Conservation (phyloP, 1,139 yeast genomes). For the Keqinozyma sinolaborantium region DNA sequence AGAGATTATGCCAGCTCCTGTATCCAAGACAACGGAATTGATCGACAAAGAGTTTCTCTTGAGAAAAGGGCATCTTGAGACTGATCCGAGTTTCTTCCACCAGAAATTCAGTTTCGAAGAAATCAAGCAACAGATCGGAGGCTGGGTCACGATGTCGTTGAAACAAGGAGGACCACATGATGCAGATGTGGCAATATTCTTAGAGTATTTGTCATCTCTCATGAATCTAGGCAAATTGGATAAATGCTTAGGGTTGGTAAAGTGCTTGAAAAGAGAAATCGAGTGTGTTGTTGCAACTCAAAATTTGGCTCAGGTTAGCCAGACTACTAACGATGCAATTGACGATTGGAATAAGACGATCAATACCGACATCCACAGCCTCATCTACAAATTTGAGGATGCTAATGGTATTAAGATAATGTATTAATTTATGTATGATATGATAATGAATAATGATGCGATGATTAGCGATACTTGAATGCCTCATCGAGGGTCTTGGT, state of each 20-base stretch:
- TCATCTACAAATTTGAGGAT: too few species aligned
- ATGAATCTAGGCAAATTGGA: constrained; percentile 15
- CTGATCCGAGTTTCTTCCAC: constrained; percentile 27
- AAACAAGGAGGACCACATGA: constrained; percentile 53
- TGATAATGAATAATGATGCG: too few species aligned
- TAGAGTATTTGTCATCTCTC: constrained; percentile 19
- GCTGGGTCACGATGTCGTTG: constrained; percentile 49
- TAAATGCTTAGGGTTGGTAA: constrained; percentile 20
- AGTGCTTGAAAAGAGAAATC: constrained; percentile 13
- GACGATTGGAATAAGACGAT: background rate
- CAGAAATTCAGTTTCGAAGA: constrained; percentile 25
- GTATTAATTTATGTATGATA: too few species aligned
- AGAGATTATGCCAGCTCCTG: constrained; percentile 14
- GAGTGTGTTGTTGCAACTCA: constrained; percentile 2
- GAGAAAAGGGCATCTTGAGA: constrained; percentile 4
- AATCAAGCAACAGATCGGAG: constrained; percentile 30
- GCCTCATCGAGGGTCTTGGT: constrained; percentile 15
- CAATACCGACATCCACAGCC: too few species aligned
- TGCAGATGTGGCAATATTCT: constrained; percentile 49
- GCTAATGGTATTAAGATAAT: too few species aligned
- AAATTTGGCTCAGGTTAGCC: background rate
- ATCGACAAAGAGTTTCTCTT: constrained; percentile 15
- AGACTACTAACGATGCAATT: background rate
- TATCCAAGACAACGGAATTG: constrained; percentile 21
- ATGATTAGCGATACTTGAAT: constrained; percentile 10